Evolutionary conservation across 2,329 filamentous ascomycete genomes (phyloP).

Genomic region (Ilyonectria mors-panacis): DNA sequence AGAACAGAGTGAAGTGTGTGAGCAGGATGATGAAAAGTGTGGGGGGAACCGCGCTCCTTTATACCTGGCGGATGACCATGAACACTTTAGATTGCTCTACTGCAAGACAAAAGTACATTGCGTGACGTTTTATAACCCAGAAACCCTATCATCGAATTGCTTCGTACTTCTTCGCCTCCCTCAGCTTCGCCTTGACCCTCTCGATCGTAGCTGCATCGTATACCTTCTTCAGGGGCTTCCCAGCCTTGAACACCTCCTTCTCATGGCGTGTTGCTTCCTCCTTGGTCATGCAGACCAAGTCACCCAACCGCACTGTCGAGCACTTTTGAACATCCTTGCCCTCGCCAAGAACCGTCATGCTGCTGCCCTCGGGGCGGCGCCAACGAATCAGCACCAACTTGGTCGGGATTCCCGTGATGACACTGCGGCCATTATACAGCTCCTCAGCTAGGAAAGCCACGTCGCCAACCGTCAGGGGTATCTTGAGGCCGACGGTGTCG

Average conservation of each 20-base stretch:
- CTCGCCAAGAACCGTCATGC: conserved; percentile 72
- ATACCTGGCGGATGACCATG: neutral
- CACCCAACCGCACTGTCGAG: conserved; percentile 76
- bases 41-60: neutral
- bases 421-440: conserved; percentile 86
- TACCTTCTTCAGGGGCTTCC: conserved; percentile 77
- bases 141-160: conserved; percentile 57
- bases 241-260: conserved; percentile 80
- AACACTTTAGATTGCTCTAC: neutral
- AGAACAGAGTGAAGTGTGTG: neutral
- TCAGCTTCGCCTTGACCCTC: conserved; percentile 75
- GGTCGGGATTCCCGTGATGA: conserved; percentile 85
- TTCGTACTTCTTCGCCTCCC: conserved; percentile 76
- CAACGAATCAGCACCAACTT: conserved; percentile 86
- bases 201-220: conserved; percentile 80
- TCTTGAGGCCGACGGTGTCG: conserved; percentile 76
- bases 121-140: neutral
- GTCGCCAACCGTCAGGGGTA: conserved; percentile 84
- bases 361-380: conserved; percentile 75
- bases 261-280: conserved; percentile 89
- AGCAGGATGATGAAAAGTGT: neutral
- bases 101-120: conserved; percentile 8
- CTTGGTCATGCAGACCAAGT: conserved; percentile 93
- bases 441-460: conserved; percentile 93
- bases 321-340: conserved; percentile 82